phyloP scores from a whole-genome alignment of 2,329 filamentous ascomycete genomes.

The Podosphaera xanthii region DNA sequence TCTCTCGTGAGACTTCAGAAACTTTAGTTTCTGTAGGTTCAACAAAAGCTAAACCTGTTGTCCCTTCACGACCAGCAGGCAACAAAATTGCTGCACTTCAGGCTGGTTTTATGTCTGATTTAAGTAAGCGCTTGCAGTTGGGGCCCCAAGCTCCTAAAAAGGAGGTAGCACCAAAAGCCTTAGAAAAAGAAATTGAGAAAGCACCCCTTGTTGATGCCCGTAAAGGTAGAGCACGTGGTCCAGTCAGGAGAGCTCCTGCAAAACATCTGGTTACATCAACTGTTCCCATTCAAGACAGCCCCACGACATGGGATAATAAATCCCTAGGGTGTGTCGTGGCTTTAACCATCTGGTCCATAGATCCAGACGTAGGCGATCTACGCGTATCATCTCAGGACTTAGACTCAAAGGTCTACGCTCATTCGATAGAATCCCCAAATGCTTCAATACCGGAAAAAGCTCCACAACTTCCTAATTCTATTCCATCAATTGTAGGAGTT shows the following conservation, averaged over 20 bases:
- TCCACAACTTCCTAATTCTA: not conserved
- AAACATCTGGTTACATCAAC: slow-evolving; percentile 17
- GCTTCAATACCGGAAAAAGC: not conserved
- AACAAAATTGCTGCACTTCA: slow-evolving; percentile 81
- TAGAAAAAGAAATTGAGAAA: slow-evolving; percentile 40
- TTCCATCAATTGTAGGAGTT: slow-evolving; percentile 6
- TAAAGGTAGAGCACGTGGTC: slow-evolving; percentile 75
- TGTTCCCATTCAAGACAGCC: slow-evolving; percentile 2
- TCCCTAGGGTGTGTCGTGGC: slow-evolving; percentile 14
- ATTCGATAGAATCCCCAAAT: not conserved
- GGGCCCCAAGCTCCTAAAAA: slow-evolving; percentile 66
- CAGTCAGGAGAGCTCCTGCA: slow-evolving; percentile 48
- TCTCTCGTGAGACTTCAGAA: slow-evolving; percentile 19
- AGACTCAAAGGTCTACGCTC: not conserved
- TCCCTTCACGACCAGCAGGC: slow-evolving; percentile 56
- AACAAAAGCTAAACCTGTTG: slow-evolving; percentile 56
- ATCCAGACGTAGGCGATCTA: slow-evolving; percentile 20
- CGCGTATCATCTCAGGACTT: slow-evolving; percentile 11
- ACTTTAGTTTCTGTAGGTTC: slow-evolving; percentile 16
- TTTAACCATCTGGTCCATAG: slow-evolving; percentile 20
- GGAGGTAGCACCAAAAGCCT: slow-evolving; percentile 32
- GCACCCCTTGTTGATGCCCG: slow-evolving; percentile 69
- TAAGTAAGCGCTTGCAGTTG: slow-evolving; percentile 71
- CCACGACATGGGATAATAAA: not conserved
- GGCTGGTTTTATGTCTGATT: slow-evolving; percentile 75